Conservation (phyloP, 1,139 yeast genomes). For the Yamadazyma sp. region DNA sequence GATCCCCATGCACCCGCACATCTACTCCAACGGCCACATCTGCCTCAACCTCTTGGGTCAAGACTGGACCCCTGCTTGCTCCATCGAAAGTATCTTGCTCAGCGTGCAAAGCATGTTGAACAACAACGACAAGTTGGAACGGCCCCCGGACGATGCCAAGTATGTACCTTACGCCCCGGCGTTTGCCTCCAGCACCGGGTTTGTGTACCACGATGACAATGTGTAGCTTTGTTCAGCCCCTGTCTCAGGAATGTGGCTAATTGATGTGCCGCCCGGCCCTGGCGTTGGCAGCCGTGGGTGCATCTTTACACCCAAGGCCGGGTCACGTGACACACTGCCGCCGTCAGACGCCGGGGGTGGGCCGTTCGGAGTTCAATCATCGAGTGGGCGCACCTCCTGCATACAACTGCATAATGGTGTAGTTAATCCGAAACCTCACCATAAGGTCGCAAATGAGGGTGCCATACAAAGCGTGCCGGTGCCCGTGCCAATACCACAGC, state of each 20-base stretch:
- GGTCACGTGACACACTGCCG: background rate
- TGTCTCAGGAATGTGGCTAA: background rate
- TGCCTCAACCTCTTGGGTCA: slow-evolving; percentile 64
- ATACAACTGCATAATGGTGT: slow-evolving; percentile 4
- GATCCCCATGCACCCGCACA: slow-evolving; percentile 71
- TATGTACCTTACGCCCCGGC: slow-evolving; percentile 55
- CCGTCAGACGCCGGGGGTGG: background rate
- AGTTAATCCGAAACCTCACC: slow-evolving; percentile 3
- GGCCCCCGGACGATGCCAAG: slow-evolving; percentile 55
- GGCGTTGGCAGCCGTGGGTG: too few species aligned
- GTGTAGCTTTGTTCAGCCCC: slow-evolving; percentile 15
- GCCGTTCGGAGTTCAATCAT: background rate
- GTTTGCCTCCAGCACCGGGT: slow-evolving; percentile 53
- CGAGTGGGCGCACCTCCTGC: slow-evolving; percentile 1
- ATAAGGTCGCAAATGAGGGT: too few species aligned
- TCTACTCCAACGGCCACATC: slow-evolving; percentile 73
- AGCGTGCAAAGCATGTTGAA: slow-evolving; percentile 68
- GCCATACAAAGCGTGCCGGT: too few species aligned
- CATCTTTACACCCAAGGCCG: too few species aligned
- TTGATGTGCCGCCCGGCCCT: background rate
- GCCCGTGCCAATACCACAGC: too few species aligned
- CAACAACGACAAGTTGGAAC: slow-evolving; percentile 42
- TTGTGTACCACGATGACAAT: slow-evolving; percentile 57
- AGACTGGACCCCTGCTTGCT: slow-evolving; percentile 75
- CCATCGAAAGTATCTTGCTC: slow-evolving; percentile 51